Conservation (phyloP, 352 stramenopile species). For the Globisporangium carolinianum region DNA sequence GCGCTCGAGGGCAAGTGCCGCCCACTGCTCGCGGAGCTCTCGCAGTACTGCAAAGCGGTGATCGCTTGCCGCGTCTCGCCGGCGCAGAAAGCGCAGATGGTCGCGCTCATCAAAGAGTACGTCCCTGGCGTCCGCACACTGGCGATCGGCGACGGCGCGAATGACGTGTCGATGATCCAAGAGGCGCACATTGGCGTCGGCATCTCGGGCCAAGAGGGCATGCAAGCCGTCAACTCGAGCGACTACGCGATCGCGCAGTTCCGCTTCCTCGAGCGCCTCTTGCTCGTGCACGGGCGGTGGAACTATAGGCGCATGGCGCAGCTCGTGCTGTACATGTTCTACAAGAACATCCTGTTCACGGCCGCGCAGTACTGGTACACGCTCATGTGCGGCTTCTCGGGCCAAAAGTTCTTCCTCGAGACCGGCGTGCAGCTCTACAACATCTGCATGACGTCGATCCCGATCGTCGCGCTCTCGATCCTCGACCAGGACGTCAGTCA, state of each 20-base stretch:
- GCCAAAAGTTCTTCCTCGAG: slow-evolving; percentile 82
- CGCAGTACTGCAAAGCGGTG: slow-evolving; percentile 81
- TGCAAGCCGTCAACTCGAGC: slow-evolving; percentile 90
- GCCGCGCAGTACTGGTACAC: slow-evolving; percentile 75
- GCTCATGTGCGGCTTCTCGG: slow-evolving; percentile 64
- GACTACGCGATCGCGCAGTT: slow-evolving; percentile 94
- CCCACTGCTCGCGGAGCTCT: slow-evolving; percentile 48
- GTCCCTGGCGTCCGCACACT: slow-evolving; percentile 72
- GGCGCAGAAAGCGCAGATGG: slow-evolving; percentile 83
- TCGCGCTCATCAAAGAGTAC: slow-evolving; percentile 72
- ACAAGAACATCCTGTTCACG: slow-evolving; percentile 89
- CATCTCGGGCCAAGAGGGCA: slow-evolving; percentile 89
- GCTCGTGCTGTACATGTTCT: slow-evolving; percentile 91
- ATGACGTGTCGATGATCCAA: slow-evolving; percentile 96
- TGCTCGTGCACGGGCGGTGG: slow-evolving; percentile 89
- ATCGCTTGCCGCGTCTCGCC: slow-evolving; percentile 85
- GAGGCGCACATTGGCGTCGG: slow-evolving; percentile 88
- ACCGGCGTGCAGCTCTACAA: slow-evolving; percentile 79
- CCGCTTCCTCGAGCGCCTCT: slow-evolving; percentile 83
- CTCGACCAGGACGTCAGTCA: slow-evolving; percentile 70
- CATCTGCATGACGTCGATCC: slow-evolving; percentile 59
- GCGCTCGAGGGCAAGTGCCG: slow-evolving; percentile 36
- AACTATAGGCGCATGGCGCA: slow-evolving; percentile 89
- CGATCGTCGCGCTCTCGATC: slow-evolving; percentile 63
- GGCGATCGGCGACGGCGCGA: slow-evolving; percentile 91